Base-by-base conservation (phyloP, 352 stramenopile species). In the Globisporangium irregulare region DNA sequence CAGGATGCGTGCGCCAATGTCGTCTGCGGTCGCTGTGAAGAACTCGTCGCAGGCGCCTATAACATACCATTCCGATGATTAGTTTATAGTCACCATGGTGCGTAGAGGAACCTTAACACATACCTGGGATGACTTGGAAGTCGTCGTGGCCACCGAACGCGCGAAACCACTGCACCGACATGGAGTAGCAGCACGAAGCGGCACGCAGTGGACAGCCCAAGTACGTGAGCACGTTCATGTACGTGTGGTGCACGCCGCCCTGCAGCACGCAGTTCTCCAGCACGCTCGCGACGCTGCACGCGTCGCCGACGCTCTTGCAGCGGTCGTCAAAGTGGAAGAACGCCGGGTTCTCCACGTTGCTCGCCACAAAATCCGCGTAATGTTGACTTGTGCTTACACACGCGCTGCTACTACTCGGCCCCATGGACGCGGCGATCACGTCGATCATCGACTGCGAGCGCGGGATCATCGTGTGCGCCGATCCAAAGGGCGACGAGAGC, bases 161-260 rank as follows among this genome's bases (percentile, higher is more conserved):
- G 46, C 82, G 79, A 62, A 92, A 95, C 87, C 87, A 95, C 69
- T 92, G 85, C 20, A 92, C 73, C 7, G 68, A 62, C 55, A 92
- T 79, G 4, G 77, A 75, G 66, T 93, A 92, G 72, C 87, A 95
- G 70, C 84, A 92, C 55, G 71, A 87, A 5, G 84, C 75, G 2
- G 71, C 77, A 24, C 77, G 77, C 60, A 94, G 64, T 20, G 87
- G 87, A 6, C 78, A 76, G 12, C 87, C 87, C 22, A 93, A 57
- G 66, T 87, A 89, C 67, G 86, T 93, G 25, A 92, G 73, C 53
- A 93, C 69, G 65, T 93, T 86, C 71, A 93, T 79, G 67, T 95
- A 83, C 36, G 87, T 92, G 78, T 95, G 87, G 73, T 95, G 87
- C 59, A 93, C 77, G 69, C 87, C 85, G 71, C 85, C 85, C 73